Base-by-base conservation (phyloP, 257 asterid genomes). In the Capsicum chinense region DNA sequence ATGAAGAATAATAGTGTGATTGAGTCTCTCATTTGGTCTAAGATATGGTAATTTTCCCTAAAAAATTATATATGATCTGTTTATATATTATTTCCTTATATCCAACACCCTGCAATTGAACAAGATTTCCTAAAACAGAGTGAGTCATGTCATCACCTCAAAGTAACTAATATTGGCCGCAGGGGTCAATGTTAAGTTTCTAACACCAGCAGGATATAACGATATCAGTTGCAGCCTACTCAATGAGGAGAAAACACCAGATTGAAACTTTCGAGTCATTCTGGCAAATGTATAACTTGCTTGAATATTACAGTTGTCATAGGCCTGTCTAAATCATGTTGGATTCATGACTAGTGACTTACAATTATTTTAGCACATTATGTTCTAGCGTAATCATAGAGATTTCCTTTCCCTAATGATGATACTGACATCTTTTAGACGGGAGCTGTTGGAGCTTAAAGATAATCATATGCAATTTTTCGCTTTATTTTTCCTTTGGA, bases 1-100 rank as follows among this genome's bases (percentile, higher is more conserved):
- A 48, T 74, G 80, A 19, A 48, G 80, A 42, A 19, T 21, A 74
- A 74, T 50, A 74, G 80, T 19, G 80, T 48, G 42, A 74, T 48
- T 48, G 80, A 11, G 58, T 48, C 42, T 47, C 79, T 19, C 42
- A 73, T 73, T 47, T 11, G 19, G 47, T 66, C 47, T 35, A 66
- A 33, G 48, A 35, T n/a, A 13, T 13, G 14, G 9, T 35, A 33
- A 54, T 7, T 39, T 39, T 69, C 16, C 33, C 56, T 39, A 39
- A 39, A 67, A 69, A 9, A 7, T 7, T 39, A 69, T 42, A 69
- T 3, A 69, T 15, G 78, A 69, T 69, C 56, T 39, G 1, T 16
- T 69, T 39, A 48, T 68, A 68, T 39, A 42, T 39, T 39, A 69
- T 69, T 69, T 69, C 78, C 78, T 16, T 3, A 15, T 39, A 37